phyloP scores from a whole-genome alignment of 345 rosid genomes.

The Brassica juncea region DNA sequence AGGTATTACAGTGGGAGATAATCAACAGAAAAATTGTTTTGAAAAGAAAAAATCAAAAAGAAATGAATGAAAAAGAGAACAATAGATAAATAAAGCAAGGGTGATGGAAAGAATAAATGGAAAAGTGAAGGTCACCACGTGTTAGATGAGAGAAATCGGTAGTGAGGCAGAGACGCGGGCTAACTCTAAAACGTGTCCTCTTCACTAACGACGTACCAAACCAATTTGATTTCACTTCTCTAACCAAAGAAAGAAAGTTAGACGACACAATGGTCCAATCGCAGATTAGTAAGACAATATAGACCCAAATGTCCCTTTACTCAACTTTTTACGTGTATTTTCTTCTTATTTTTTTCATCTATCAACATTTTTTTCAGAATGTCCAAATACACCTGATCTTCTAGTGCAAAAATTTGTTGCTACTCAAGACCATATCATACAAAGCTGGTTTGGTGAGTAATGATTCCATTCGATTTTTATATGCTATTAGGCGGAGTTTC shows the following conservation, averaged over 20 bases:
- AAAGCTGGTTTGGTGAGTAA: conserved; percentile 27
- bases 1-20: not conserved
- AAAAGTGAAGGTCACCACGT: conserved; percentile 33
- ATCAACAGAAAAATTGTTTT: not conserved
- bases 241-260: conserved; percentile 10
- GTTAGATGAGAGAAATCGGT: conserved; percentile 19
- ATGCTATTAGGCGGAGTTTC: conserved; percentile 34
- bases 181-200: conserved; percentile 40
- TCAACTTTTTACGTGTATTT: conserved; percentile 33
- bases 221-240: conserved; percentile 37
- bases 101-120: conserved; percentile 24
- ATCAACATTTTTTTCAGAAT: not conserved
- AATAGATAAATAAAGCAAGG: conserved; percentile 14
- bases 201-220: conserved; percentile 39
- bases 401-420: conserved; percentile 16
- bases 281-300: conserved; percentile 14
- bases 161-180: conserved; percentile 37
- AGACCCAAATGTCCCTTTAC: conserved; percentile 26
- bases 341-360: conserved; percentile 5
- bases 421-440: conserved; percentile 29
- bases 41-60: not conserved
- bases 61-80: conserved; percentile 6
- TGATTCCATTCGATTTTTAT: conserved; percentile 13
- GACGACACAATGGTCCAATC: conserved; percentile 43
- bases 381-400: conserved; percentile 24